Evolutionary conservation across 139 green algal species (phyloP), one percentile per base, ranked within the genome.

Genomic region (Eudorina sp.): DNA sequence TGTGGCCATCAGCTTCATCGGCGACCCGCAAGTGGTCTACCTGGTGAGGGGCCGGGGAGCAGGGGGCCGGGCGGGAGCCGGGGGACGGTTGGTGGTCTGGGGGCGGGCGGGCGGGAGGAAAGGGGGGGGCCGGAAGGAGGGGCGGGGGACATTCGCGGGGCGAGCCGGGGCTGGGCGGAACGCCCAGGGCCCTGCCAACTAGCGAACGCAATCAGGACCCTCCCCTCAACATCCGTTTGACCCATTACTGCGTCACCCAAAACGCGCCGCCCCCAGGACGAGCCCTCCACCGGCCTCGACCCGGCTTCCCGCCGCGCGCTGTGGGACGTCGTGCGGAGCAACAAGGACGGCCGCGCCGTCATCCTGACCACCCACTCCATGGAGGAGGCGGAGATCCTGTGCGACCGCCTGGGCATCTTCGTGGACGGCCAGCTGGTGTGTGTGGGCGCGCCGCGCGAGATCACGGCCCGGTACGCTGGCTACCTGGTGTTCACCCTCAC

Each of bases 281-380:
- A 99, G 92, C 97, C 97, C 11, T 95, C 92, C 58, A 99, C 97
- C 29, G 96, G 94, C 4, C 88, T 98, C 62, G 96, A 98, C 88
- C 96, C 96, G 38, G 94, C 93, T 5, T 96, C 91, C 13, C 91
- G 97, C 11, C 95, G 96, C 48, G 92, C 93, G 87, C 91, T 99
- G 89, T 98, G 96, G 96, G 93, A 97, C 36, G 94, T 98, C 55
- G 88, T 98, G 5, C 92, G 95, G 78, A 31, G 16, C 21, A 88
- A 87, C 78, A 98, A 99, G 93, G 36, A 88, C 25, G 92, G 92
- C 16, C 90, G 94, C 13, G 93, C 93, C 31, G 94, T 98, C n/a
- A 95, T 99, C 62, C 93, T 99, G 40, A 99, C 97, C 76, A 99
- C 96, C 60, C 95, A 97, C 93, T 92, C 46, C 72, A 98, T 98